Conservation (phyloP, 1,139 yeast genomes). For the Suhomyces choctaworum region DNA sequence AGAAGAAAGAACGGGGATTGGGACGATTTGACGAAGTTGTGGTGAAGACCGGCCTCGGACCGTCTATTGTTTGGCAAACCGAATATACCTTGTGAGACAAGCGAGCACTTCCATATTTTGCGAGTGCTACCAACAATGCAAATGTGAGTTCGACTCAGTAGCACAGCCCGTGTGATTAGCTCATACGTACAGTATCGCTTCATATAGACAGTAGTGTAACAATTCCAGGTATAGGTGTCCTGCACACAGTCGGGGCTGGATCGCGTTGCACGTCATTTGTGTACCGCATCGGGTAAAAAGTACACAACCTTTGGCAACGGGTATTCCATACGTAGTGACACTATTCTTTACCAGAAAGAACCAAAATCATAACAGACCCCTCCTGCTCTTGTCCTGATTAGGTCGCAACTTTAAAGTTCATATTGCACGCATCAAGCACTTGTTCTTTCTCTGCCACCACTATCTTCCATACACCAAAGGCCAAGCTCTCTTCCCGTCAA, state of each 20-base stretch:
- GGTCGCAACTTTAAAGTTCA: background rate
- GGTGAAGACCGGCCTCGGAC: no score
- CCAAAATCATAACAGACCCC: constrained; percentile 8
- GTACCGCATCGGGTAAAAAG: constrained; percentile 7
- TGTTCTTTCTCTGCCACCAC: background rate
- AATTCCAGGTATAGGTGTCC: no score
- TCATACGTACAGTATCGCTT: no score
- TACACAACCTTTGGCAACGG: constrained; percentile 2
- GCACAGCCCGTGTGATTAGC: no score
- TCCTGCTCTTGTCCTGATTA: background rate
- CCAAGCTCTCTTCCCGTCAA: no score
- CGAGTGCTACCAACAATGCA: no score
- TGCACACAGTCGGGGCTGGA: constrained; percentile 1
- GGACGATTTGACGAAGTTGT: constrained; percentile 53
- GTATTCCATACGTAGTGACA: constrained; percentile 3
- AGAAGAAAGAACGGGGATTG: constrained; percentile 63
- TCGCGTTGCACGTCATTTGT: constrained; percentile 1
- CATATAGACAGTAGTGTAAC: no score
- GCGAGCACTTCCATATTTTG: no score
- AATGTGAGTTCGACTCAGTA: no score
- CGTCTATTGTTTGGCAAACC: no score
- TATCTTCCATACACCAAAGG: background rate
- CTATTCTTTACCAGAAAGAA: constrained; percentile 7
- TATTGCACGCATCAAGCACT: background rate
- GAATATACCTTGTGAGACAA: no score